These are phyloP conservation scores for Nakazawaea molendinolei DNA, from an alignment of 805 yeast genomes.

Conservation along the genomic window DNA sequence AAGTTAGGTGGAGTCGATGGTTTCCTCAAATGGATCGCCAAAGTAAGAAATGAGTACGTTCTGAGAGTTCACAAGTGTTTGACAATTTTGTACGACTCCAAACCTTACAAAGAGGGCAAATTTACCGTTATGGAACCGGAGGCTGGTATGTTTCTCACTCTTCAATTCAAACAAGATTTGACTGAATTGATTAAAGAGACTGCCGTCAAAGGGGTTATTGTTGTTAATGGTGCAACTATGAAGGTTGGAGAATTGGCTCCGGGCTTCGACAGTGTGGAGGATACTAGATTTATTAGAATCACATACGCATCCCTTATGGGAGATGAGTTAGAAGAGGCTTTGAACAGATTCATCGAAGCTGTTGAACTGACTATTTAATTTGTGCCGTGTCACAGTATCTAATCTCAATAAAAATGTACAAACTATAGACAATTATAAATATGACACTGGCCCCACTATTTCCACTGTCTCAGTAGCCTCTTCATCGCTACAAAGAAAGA, in stretches of 20 bases:
- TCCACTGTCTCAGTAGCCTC: too few species aligned
- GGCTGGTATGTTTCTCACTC: constrained; percentile 44
- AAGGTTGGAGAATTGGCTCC: constrained; percentile 28
- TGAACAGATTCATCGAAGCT: constrained; percentile 44
- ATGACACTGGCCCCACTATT: too few species aligned
- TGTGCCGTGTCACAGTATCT: too few species aligned
- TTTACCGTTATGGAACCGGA: constrained; percentile 36
- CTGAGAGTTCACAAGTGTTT: constrained; percentile 35
- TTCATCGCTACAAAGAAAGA: too few species aligned
- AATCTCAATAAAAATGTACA: too few species aligned
- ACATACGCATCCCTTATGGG: constrained; percentile 49
- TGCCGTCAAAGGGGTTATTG: constrained; percentile 43
- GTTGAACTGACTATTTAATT: constrained; percentile 31
- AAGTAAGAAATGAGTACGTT: constrained; percentile 38
- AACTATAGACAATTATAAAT: too few species aligned
- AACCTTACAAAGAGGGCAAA: constrained; percentile 29
- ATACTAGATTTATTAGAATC: constrained; percentile 46
- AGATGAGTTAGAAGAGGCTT: constrained; percentile 43
- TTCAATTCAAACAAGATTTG: constrained; percentile 14
- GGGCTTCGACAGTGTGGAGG: constrained; percentile 27
- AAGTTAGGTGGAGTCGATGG: constrained; percentile 34
- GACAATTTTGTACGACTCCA: constrained; percentile 25
- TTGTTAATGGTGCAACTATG: constrained; percentile 55
- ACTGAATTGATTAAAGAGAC: constrained; percentile 35
- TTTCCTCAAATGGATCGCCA: constrained; percentile 42